A percentile compares a stretch with the other conserved stretches of the same genome.
Evolutionary conservation across 2,329 filamentous ascomycete species (phyloP).

Genomic region (Ceratocystiopsis brevicomis): DNA sequence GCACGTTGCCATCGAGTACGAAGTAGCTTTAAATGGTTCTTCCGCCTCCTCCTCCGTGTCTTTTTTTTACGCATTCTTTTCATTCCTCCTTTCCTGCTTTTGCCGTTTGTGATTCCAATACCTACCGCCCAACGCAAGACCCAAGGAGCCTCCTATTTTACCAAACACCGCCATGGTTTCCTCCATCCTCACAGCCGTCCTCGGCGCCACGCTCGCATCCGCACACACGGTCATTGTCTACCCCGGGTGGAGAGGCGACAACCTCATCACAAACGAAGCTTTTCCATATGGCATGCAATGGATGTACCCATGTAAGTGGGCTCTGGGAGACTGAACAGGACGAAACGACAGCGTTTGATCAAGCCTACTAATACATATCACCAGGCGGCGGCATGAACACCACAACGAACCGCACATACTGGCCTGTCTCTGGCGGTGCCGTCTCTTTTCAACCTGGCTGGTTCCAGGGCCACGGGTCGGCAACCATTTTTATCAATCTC

Average conservation of each 20-base stretch:
- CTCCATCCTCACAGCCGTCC: constrained; percentile 24
- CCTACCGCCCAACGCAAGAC: no score
- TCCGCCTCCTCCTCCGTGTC: no score
- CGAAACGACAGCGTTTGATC: no score
- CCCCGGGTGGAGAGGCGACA: constrained; percentile 74
- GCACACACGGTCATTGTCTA: constrained; percentile 77
- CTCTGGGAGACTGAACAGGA: neutral
- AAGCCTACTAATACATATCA: no score
- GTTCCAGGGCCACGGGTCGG: constrained; percentile 75
- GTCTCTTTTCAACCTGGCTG: constrained; percentile 82
- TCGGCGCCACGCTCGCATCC: constrained; percentile 29
- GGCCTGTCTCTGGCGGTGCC: constrained; percentile 78
- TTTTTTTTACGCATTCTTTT: no score
- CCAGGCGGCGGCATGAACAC: constrained; percentile 67
- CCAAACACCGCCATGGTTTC: constrained; percentile 20
- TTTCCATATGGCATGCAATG: constrained; percentile 89
- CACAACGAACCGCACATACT: constrained; percentile 72
- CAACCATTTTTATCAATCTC: constrained; percentile 78
- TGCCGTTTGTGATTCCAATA: no score
- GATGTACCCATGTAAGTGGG: constrained; percentile 72
- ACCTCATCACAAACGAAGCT: constrained; percentile 56
- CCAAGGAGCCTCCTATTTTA: no score
- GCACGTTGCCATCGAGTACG: no score
- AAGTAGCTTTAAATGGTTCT: no score
- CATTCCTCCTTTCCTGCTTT: no score